A percentile compares a stretch with the other conserved stretches of the same genome.
Evolutionary conservation across 192 early-diverging fungal genomes (phyloP).

Genomic region (Gamsiella multidivaricata): DNA sequence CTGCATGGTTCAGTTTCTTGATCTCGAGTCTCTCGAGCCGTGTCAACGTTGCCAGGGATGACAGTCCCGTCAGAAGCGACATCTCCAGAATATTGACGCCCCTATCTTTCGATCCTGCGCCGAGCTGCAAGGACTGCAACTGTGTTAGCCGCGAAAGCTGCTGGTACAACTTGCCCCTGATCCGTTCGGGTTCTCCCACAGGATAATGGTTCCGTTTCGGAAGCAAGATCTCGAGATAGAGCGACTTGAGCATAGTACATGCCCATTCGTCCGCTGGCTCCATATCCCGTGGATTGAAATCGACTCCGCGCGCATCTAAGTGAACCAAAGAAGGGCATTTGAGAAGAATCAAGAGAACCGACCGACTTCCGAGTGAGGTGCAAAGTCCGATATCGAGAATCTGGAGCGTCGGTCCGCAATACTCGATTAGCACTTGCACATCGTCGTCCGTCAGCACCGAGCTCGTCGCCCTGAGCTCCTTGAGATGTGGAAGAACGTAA

Average conservation of each 20-base stretch:
- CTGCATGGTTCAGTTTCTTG: slow-evolving; percentile 33
- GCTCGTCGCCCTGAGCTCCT: slow-evolving; percentile 4
- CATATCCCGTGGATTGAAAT: slow-evolving; percentile 45
- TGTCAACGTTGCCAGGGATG: slow-evolving; percentile 2
- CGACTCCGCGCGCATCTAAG: slow-evolving; percentile 27
- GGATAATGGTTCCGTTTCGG: slow-evolving; percentile 31
- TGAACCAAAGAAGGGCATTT: slow-evolving; percentile 8
- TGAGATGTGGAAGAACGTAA: slow-evolving; percentile 1
- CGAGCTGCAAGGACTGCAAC: slow-evolving; percentile 10
- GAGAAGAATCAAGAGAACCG: slow-evolving; percentile 15
- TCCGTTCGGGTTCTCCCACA: slow-evolving; percentile 18
- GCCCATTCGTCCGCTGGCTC: slow-evolving; percentile 28
- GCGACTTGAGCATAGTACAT: background rate
- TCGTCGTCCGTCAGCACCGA: slow-evolving; percentile 13
- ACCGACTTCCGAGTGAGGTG: slow-evolving; percentile 17
- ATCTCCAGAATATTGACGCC: slow-evolving; percentile 37
- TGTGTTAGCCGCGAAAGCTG: slow-evolving; percentile 15
- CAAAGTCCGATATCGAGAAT: slow-evolving; percentile 21
- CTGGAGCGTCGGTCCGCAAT: slow-evolving; percentile 2
- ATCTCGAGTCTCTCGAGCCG: slow-evolving; percentile 19
- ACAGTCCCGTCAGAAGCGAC: slow-evolving; percentile 40
- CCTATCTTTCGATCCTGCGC: slow-evolving; percentile 31
- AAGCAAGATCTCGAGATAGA: slow-evolving; percentile 27
- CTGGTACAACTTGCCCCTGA: slow-evolving; percentile 18
- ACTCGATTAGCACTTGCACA: slow-evolving; percentile 14